phyloP scores from a whole-genome alignment of 2,329 filamentous ascomycete genomes.

The Aspergillus cejpii region DNA sequence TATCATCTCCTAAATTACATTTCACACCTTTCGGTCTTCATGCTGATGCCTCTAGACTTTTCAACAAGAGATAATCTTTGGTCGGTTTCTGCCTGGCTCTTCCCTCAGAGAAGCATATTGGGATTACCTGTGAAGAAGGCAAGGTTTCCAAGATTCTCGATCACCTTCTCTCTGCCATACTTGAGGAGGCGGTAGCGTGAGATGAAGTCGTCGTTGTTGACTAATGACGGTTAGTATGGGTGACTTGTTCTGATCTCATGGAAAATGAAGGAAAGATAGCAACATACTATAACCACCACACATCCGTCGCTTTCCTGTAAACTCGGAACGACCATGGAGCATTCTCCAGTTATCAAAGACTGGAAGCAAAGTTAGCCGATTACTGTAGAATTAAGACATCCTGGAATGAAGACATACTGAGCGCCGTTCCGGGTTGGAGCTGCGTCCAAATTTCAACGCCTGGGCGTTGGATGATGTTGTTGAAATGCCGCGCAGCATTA shows the following conservation, averaged over 20 bases:
- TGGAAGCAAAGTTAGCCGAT: constrained; percentile 28
- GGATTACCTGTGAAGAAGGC: constrained; percentile 6
- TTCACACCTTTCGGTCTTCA: background rate
- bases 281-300: constrained; percentile 83
- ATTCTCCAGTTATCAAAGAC: constrained; percentile 97
- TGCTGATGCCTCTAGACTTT: background rate
- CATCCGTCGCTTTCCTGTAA: constrained; percentile 76
- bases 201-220: constrained; percentile 72
- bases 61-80: background rate
- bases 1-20: background rate
- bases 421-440: constrained; percentile 66
- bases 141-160: constrained; percentile 28
- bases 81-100: background rate
- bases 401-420: constrained; percentile 53
- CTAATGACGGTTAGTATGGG: constrained; percentile 38
- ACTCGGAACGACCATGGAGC: constrained; percentile 75
- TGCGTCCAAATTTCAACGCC: constrained; percentile 72
- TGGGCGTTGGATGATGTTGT: constrained; percentile 58
- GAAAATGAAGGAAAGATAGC: background rate
- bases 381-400: background rate
- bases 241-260: background rate
- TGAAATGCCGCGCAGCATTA: constrained; percentile 66
- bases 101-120: constrained; percentile 7
- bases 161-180: constrained; percentile 40
- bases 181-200: constrained; percentile 70